Conservation (phyloP, 352 stramenopile species). For the Phytophthora litchii region DNA sequence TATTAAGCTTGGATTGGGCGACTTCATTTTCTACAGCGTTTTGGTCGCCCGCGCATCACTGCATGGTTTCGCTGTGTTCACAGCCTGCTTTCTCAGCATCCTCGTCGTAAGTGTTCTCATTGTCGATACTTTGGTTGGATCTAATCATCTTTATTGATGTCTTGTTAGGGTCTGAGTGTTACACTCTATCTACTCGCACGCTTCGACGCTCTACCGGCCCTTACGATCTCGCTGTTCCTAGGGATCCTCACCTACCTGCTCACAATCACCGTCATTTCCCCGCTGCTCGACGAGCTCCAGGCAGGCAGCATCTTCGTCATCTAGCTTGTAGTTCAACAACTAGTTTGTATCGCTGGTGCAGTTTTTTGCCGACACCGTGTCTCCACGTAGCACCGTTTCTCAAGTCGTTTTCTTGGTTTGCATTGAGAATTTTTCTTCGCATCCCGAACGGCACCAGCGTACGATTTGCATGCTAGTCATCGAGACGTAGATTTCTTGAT, state of each 20-base stretch:
- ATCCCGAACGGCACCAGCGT: slow-evolving; percentile 3
- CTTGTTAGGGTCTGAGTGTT: slow-evolving; percentile 68
- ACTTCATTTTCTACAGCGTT: slow-evolving; percentile 99
- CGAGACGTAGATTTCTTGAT: slow-evolving; percentile 1
- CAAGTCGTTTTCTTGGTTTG: slow-evolving; percentile 23
- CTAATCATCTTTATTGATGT: slow-evolving; percentile 8
- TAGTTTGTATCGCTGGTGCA: slow-evolving; percentile 4
- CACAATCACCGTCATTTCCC: slow-evolving; percentile 35
- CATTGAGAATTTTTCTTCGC: slow-evolving; percentile 10
- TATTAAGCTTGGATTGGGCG: slow-evolving; percentile 93
- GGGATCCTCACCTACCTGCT: slow-evolving; percentile 61
- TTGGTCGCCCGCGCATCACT: slow-evolving; percentile 94
- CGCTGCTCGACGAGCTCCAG: slow-evolving; percentile 43
- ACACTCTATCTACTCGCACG: slow-evolving; percentile 95
- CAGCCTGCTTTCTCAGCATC: slow-evolving; percentile 90
- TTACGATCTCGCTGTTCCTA: slow-evolving; percentile 96
- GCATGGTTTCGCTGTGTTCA: slow-evolving; percentile 93
- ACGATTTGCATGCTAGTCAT: slow-evolving; percentile 18
- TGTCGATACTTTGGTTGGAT: not conserved
- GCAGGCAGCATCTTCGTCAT: slow-evolving; percentile 22
- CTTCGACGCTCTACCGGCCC: slow-evolving; percentile 92
- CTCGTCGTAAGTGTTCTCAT: slow-evolving; percentile 79
- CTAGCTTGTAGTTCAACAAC: slow-evolving; percentile 11
- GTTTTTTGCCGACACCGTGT: slow-evolving; percentile 2
- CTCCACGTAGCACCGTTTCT: slow-evolving; percentile 15